Evolutionary conservation across 2,329 filamentous ascomycete genomes (phyloP).

Genomic region (Calonectria pteridis): DNA sequence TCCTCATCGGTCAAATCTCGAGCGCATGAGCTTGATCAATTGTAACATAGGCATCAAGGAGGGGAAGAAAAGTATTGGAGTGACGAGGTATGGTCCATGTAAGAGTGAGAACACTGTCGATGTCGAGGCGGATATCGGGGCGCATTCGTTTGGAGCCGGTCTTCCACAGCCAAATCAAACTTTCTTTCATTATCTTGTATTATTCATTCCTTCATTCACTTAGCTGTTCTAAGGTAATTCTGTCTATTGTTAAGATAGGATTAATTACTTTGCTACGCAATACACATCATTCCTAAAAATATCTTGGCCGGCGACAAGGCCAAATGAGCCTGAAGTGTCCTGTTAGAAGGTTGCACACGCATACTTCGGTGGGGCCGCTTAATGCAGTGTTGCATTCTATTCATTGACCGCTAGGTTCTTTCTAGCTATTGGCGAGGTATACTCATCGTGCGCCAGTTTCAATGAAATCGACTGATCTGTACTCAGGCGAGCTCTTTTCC

Average conservation of each 20-base stretch:
- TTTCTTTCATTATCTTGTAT: too few species aligned
- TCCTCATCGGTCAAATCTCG: slow-evolving; percentile 5
- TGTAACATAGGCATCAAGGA: not conserved
- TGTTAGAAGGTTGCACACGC: too few species aligned
- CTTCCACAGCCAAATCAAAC: too few species aligned
- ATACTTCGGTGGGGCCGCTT: rapidly evolving
- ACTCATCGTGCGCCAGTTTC: too few species aligned
- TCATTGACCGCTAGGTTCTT: not conserved
- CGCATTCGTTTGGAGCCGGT: too few species aligned
- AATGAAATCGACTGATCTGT: not conserved
- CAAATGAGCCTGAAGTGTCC: too few species aligned
- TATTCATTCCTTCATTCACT: too few species aligned
- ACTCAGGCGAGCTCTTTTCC: not conserved
- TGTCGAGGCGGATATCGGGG: not conserved
- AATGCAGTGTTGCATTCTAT: not conserved
- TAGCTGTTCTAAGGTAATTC: too few species aligned
- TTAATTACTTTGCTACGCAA: too few species aligned
- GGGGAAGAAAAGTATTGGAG: not conserved
- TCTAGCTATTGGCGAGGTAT: not conserved
- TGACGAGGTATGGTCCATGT: not conserved
- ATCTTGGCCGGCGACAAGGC: too few species aligned
- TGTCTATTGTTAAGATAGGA: too few species aligned
- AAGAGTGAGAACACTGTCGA: not conserved
- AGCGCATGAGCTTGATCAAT: not conserved
- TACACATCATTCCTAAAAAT: too few species aligned